Evolutionary conservation across 768 basidiomycete species (phyloP), one percentile per base, ranked within the genome.

Genomic region (Suillus ampliporus): DNA sequence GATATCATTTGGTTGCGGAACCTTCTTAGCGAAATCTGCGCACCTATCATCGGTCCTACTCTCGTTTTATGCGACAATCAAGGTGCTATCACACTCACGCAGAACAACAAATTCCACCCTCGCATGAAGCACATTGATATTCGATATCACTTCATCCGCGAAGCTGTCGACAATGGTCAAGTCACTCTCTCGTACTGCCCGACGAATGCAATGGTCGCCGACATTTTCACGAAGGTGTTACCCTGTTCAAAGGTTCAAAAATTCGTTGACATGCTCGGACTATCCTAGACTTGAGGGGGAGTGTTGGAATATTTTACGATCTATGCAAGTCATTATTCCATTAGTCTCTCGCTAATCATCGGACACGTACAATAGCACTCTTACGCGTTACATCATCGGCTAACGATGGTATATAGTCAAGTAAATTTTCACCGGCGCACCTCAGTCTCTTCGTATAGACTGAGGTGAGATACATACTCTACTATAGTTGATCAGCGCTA

Each of bases 131-230:
- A 60, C 34, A 60, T 48, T 3, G 34, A 60, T 19, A 60, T 60
- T 10, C 21, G 31, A 1, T 60, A 50, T 9, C 58, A 60, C 2
- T 60, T 60, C n/a, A 60, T 60, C 71, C 70, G 26, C 2, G 14
- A 48, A 28, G 26, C 47, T 3, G 14, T 48, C 14, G 23, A 15
- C 2, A 13, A 48, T 8, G 26, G 47, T 1, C 14, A 28, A 8
- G 23, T 48, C 14, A 7, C 7, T 1, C 47, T 48, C 6, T 4
- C 15, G 8, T 48, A 48, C 7, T 48, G 47, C 6, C 47, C 26
- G 1, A 48, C 26, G 3, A 48, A 7, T 13, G 47, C 47, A 1
- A 28, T 15, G 4, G 40, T 41, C 14, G 15, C 40, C 3, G 40
- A 41, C 40, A 41, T 48, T 15, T 15, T 48, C 23, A 48, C 47